A percentile compares a stretch with the other conserved stretches of the same genome.
Evolutionary conservation across 345 rosid genomes (phyloP).

Genomic region (Cochlearia excelsa): DNA sequence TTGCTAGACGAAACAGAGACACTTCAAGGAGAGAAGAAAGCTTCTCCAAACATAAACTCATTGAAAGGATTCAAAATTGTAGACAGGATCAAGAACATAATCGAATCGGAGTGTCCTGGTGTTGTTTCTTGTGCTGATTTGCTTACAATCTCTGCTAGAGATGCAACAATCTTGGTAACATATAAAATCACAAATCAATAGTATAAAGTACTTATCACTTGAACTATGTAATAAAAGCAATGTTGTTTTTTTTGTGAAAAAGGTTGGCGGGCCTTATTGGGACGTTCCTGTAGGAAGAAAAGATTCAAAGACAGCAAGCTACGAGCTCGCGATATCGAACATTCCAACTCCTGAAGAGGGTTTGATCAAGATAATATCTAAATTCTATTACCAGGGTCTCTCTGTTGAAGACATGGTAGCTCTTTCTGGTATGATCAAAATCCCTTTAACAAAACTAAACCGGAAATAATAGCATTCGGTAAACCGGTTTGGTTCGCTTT

Average conservation of each 20-base stretch:
- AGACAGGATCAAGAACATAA: constrained; percentile 77
- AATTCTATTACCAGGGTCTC: constrained; percentile 70
- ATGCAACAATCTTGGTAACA: constrained; percentile 78
- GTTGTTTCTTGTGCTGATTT: constrained; percentile 89
- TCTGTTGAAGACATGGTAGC: constrained; percentile 82
- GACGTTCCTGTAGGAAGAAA: constrained; percentile 91
- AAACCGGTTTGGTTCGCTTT: too few species aligned
- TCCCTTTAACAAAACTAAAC: constrained; percentile 3
- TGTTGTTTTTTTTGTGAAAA: constrained; percentile 7
- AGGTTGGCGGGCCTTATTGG: constrained; percentile 98
- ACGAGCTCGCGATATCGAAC: constrained; percentile 44
- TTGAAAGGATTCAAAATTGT: constrained; percentile 59
- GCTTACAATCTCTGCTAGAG: constrained; percentile 86
- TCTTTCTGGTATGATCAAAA: constrained; percentile 56
- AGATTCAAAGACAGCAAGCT: constrained; percentile 74
- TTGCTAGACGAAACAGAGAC: constrained; percentile 71
- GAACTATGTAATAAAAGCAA: not conserved
- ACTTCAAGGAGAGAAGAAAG: constrained; percentile 72
- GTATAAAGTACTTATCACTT: not conserved
- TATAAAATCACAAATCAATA: not conserved
- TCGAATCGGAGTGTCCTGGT: constrained; percentile 91
- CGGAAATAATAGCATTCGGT: not conserved
- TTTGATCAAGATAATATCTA: constrained; percentile 54
- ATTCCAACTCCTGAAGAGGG: constrained; percentile 67
- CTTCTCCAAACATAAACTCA: constrained; percentile 54